These are phyloP conservation scores for Penicillium sp. DNA, from an alignment of 2,329 filamentous ascomycete species.

Conservation along the genomic window DNA sequence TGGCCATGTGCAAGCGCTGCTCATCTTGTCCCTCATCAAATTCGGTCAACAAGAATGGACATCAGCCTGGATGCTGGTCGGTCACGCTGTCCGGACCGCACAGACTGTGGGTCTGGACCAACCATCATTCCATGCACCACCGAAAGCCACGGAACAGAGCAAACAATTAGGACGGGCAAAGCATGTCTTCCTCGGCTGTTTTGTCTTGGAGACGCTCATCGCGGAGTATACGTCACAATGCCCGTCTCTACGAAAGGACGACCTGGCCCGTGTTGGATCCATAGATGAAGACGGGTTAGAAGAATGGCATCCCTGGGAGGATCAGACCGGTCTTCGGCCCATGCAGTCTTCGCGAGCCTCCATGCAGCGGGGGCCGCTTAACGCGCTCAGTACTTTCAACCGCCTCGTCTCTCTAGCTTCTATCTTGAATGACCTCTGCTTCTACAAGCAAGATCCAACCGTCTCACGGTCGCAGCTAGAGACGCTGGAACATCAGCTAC, in stretches of 20 bases:
- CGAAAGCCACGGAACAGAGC: slow-evolving; percentile 40
- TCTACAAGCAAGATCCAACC: slow-evolving; percentile 27
- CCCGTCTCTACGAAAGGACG: slow-evolving; percentile 55
- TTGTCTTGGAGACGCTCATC: slow-evolving; percentile 58
- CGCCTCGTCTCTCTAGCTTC: slow-evolving; percentile 48
- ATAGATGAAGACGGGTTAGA: slow-evolving; percentile 70
- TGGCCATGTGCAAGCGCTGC: slow-evolving; percentile 59
- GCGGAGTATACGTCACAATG: slow-evolving; percentile 51
- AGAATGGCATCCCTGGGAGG: slow-evolving; percentile 75
- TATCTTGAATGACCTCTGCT: slow-evolving; percentile 40
- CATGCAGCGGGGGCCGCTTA: slow-evolving; percentile 45
- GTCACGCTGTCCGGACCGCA: slow-evolving; percentile 62
- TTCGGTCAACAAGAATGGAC: slow-evolving; percentile 62
- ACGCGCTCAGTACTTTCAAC: slow-evolving; percentile 59
- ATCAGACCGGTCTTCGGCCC: slow-evolving; percentile 44
- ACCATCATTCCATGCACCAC: slow-evolving; percentile 54
- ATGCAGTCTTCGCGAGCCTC: slow-evolving; percentile 29
- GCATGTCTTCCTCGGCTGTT: slow-evolving; percentile 57
- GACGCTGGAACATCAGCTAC: slow-evolving; percentile 35
- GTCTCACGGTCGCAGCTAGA: slow-evolving; percentile 32
- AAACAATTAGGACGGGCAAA: slow-evolving; percentile 43
- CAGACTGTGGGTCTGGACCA: slow-evolving; percentile 31
- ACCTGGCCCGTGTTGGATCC: slow-evolving; percentile 52
- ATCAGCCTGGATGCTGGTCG: slow-evolving; percentile 67
- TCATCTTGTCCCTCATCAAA: slow-evolving; percentile 66